Evolutionary conservation across 345 rosid species (phyloP).

Genomic region (Eucalyptus melliodora): DNA sequence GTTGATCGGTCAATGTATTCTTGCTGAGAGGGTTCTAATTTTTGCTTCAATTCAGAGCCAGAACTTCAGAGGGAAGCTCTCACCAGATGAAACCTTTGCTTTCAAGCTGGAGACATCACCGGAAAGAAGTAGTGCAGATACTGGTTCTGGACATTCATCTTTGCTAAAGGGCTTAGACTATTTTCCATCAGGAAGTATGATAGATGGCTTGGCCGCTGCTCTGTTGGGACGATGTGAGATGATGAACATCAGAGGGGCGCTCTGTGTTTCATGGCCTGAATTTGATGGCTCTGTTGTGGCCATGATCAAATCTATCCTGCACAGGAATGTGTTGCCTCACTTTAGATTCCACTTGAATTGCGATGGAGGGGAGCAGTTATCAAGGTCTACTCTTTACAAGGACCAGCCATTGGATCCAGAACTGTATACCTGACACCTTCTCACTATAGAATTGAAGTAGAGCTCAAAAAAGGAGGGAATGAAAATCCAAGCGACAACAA

Average conservation of each 20-base stretch:
- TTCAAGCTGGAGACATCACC: conserved; percentile 74
- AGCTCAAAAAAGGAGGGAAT: neutral
- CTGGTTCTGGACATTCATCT: conserved; percentile 5
- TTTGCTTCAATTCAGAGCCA: conserved; percentile 68
- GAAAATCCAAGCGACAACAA: neutral
- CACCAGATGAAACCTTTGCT: conserved; percentile 54
- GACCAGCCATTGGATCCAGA: conserved; percentile 47
- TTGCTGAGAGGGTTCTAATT: conserved; percentile 62
- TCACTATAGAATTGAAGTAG: neutral
- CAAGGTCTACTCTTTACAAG: conserved; percentile 12
- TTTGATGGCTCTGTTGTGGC: conserved; percentile 37
- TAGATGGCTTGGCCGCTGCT: conserved; percentile 83
- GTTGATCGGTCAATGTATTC: conserved; percentile 49
- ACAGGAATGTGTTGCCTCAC: conserved; percentile 31
- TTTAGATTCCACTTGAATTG: conserved; percentile 16
- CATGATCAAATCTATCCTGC: conserved; percentile 33
- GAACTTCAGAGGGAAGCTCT: conserved; percentile 72
- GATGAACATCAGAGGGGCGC: conserved; percentile 58
- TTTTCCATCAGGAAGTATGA: conserved; percentile 84
- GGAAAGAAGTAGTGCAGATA: conserved; percentile 29
- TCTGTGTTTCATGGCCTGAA: conserved; percentile 80
- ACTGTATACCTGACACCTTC: conserved; percentile 31
- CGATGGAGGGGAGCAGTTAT: conserved; percentile 1
- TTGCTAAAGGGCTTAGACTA: conserved; percentile 47
- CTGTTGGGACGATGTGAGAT: conserved; percentile 64